Percentiles rank a stretch among this genome's conserved stretches.
Conservation (phyloP, 257 asterid genomes). For the Ilex aquifolium region DNA sequence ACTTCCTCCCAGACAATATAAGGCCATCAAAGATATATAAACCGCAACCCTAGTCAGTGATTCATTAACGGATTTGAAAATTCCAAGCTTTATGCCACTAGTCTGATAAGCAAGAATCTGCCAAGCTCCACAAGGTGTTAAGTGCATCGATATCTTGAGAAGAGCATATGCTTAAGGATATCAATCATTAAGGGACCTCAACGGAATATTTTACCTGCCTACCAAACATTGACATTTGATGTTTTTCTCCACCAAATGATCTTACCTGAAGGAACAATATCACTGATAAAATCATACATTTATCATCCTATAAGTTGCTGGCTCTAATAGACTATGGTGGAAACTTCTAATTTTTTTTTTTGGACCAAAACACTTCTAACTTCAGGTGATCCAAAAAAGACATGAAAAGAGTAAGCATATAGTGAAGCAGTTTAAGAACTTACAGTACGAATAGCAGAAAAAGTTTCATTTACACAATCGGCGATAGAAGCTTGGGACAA, state of each 20-base stretch:
- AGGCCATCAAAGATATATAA: conserved; percentile 79
- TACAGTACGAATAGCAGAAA: conserved; percentile 94
- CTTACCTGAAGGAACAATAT: conserved; percentile 57
- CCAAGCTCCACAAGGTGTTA: conserved; percentile 13
- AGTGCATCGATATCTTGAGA: neutral
- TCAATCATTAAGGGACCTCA: no score
- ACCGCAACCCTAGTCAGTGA: conserved; percentile 93
- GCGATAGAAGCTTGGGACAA: conserved; percentile 85
- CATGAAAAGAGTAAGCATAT: neutral
- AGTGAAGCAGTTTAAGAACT: conserved; percentile 19
- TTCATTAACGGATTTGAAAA: conserved; percentile 82
- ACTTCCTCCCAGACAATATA: conserved; percentile 96
- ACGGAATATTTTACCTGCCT: conserved; percentile 43
- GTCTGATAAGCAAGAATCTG: conserved; percentile 76
- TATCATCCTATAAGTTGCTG: neutral
- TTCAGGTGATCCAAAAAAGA: conserved; percentile 4
- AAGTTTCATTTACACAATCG: conserved; percentile 77
- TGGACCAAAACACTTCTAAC: neutral
- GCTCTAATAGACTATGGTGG: neutral
- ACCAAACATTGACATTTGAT: conserved; percentile 82
- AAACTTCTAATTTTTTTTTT: neutral
- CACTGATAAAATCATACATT: neutral
- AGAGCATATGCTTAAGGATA: neutral
- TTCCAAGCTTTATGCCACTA: conserved; percentile 82
- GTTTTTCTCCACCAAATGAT: conserved; percentile 94